Evolutionary conservation across 2,329 filamentous ascomycete species (phyloP), one percentile per base, ranked within the genome.

Genomic region (Aspergillus novofumigatus): DNA sequence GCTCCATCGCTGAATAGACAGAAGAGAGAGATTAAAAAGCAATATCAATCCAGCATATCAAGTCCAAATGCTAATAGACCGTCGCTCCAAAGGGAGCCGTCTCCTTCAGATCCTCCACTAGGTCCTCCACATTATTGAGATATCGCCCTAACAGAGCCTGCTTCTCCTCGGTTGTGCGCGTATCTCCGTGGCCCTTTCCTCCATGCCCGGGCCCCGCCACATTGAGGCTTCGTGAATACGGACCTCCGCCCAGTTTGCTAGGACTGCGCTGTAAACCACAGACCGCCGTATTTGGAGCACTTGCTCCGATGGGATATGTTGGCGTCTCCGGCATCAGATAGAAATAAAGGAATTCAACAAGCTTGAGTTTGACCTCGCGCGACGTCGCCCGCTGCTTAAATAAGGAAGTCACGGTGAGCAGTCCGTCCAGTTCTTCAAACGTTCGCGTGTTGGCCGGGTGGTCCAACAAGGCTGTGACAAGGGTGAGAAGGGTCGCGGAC

Each of bases 281-380:
- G 4, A 74, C 66, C 4, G 73, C 75, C 1, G 75, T 74, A 58
- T 74, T 77, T 0, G 74, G 69, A 1, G 72, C 70, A 23, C 71
- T 73, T 11, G 68, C 67, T 7, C 62, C 38, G 58, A 63, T 23
- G 10, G 66, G 57, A 44, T 66, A 54, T 20, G 71, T 71, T 1
- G 80, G 86, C 0, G 84, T 85, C 77, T 99, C 94, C 52, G 93
- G 92, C 88, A 97, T 96, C 65, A 99, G 87, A 75, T 97, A 99
- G 76, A 97, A 97, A 80, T 97, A 97, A 52, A 99, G 79, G 71
- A 97, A 97, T 75, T 97, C 94, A 65, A 97, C 88, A n/a, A 96
- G 85, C 74, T 96, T 94, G 70, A 96, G 84, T 78, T 96, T 97
- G 63, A 97, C 92, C 67, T 93, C 90, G 60, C 91, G 86, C 25